Conservation (phyloP, 345 rosid genomes). For the Eucalyptus grandis region DNA sequence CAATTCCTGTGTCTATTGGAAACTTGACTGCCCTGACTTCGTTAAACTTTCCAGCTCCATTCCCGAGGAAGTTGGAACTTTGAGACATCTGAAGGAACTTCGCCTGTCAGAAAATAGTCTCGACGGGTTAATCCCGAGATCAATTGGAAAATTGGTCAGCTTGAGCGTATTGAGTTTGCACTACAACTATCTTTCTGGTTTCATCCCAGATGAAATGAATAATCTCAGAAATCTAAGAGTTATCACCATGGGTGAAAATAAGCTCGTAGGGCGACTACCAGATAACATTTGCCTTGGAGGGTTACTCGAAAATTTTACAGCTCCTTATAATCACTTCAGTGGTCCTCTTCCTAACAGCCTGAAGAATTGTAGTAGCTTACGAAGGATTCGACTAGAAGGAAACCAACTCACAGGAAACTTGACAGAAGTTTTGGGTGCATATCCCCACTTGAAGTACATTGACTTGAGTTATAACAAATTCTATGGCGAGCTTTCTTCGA, state of each 20-base stretch:
- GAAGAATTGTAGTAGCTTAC: slow-evolving; percentile 6
- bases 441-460: neutral
- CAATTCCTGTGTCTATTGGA: neutral
- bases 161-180: neutral
- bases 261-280: neutral
- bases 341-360: slow-evolving; percentile 1
- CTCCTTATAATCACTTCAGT: neutral
- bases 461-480: neutral
- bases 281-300: neutral
- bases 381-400: neutral
- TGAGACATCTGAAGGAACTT: neutral
- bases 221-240: neutral
- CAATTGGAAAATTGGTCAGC: neutral
- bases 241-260: neutral
- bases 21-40: neutral
- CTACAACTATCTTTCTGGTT: neutral
- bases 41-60: neutral
- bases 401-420: slow-evolving; percentile 14
- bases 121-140: neutral
- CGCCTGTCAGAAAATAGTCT: neutral
- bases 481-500: neutral
- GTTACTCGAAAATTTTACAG: neutral
- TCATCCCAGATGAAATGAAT: neutral
- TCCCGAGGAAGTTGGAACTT: neutral
- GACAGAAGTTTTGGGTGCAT: neutral